Percentiles rank a stretch among this genome's conserved stretches.
Evolutionary conservation across 352 stramenopile genomes (phyloP).

Genomic region (Stephanocyclus meneghinianus): DNA sequence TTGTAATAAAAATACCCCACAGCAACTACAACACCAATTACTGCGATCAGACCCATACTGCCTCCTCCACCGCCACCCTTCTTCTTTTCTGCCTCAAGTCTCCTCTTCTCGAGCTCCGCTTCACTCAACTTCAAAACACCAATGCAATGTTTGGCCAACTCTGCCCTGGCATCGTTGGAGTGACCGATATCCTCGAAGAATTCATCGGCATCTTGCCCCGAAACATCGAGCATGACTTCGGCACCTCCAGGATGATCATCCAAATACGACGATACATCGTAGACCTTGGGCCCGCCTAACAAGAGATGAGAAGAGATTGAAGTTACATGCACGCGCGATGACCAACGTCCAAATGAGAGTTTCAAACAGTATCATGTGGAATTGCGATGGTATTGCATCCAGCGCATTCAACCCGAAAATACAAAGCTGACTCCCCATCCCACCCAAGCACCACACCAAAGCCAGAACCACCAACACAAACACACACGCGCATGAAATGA

Average conservation of each 20-base stretch:
- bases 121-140: constrained; percentile 86
- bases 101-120: constrained; percentile 70
- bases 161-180: constrained; percentile 91
- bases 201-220: constrained; percentile 84
- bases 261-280: constrained; percentile 96
- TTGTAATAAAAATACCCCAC: constrained; percentile 54
- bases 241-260: constrained; percentile 98
- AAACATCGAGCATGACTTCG: constrained; percentile 92
- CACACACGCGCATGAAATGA: not conserved
- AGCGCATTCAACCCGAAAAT: not conserved
- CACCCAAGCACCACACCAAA: not conserved
- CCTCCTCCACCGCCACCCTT: constrained; percentile 23
- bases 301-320: not conserved
- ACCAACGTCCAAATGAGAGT: no score
- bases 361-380: not conserved
- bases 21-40: constrained; percentile 30
- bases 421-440: no score
- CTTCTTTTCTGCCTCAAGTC: constrained; percentile 56
- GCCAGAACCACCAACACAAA: no score
- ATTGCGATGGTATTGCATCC: not conserved
- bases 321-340: not conserved
- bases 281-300: constrained; percentile 89
- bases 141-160: constrained; percentile 91
- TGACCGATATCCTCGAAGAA: constrained; percentile 97
- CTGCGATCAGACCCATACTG: constrained; percentile 29